Base-by-base conservation (phyloP, 1,139 yeast species). In the Eremothecium cymbalariae region DNA sequence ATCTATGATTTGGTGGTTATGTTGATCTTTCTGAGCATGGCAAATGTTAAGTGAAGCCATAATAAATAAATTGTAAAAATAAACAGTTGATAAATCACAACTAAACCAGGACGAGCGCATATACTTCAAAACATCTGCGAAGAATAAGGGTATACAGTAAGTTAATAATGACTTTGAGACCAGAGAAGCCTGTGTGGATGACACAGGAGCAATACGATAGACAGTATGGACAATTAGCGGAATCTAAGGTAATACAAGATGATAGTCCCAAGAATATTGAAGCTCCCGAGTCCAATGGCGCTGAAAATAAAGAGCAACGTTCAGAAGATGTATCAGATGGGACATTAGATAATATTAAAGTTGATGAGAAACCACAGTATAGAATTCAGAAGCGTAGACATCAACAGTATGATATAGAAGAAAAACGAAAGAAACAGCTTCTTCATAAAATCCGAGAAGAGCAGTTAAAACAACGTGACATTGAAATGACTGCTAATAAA, bases 101-200 rank as follows among this genome's bases (percentile, higher is more conserved):
- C n/a, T n/a, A n/a, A n/a, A n/a, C n/a, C n/a, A n/a, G n/a, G n/a
- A n/a, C n/a, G n/a, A n/a, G n/a, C n/a, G n/a, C n/a, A n/a, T n/a
- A n/a, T n/a, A n/a, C n/a, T n/a, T n/a, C n/a, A n/a, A n/a, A n/a
- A n/a, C n/a, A n/a, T n/a, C n/a, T n/a, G n/a, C n/a, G n/a, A n/a
- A n/a, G n/a, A n/a, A n/a, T n/a, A 13, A 14, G 22, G 13, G 16
- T 19, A 8, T 11, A 15, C n/a, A n/a, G n/a, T n/a, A n/a, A n/a
- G n/a, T 41, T 18, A 8, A 33, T 12, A 20, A 46, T 44, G 44
- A 41, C 38, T 12, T 31, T 38, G 18, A 45, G 40, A 31, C 57
- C 57, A 19, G 57, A 53, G 25, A 53, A 55, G 36, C 59, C 62
- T 24, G 47, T 51, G 23, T 60, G 65, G 65, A 59, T 61, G 63